A percentile compares a stretch with the other conserved stretches of the same genome.
Evolutionary conservation across 495 filamentous ascomycete species (phyloP).

Genomic region (Staphylotrichum longicolle): DNA sequence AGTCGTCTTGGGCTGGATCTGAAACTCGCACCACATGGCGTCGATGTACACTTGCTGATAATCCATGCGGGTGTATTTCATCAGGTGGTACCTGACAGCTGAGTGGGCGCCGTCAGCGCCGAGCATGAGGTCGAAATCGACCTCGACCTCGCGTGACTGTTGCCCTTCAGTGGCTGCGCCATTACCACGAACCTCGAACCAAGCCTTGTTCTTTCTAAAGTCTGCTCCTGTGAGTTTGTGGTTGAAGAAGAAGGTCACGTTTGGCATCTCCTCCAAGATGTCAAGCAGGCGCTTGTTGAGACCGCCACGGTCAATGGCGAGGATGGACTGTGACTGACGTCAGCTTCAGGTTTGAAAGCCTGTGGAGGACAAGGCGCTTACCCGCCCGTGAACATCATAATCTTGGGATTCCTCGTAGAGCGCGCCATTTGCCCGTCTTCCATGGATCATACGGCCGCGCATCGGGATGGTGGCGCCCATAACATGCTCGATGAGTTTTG

Average conservation of each 20-base stretch:
- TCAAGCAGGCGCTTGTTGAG: conserved; percentile 88
- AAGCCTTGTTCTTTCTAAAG: conserved; percentile 72
- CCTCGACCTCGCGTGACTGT: conserved; percentile 57
- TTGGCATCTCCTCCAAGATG: conserved; percentile 74
- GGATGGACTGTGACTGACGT: conserved; percentile 42
- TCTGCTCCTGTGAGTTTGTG: conserved; percentile 88
- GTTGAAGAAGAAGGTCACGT: conserved; percentile 87
- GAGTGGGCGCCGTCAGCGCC: conserved; percentile 98
- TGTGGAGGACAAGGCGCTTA: conserved; percentile 39
- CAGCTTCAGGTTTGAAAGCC: neutral
- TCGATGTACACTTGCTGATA: conserved; percentile 97
- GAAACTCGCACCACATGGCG: conserved; percentile 96
- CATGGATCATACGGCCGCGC: conserved; percentile 97
- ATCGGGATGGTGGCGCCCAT: conserved; percentile 81
- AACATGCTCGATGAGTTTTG: conserved; percentile 68
- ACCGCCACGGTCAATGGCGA: conserved; percentile 65
- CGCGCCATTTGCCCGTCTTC: conserved; percentile 58
- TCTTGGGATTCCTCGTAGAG: conserved; percentile 76
- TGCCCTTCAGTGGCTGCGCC: conserved; percentile 17
- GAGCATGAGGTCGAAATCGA: conserved; percentile 86
- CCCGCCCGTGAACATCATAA: conserved; percentile 87
- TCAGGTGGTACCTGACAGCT: conserved; percentile 81
- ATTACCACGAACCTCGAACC: conserved; percentile 67
- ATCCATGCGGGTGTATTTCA: conserved; percentile 85
- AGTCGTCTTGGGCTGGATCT: conserved; percentile 53